Evolutionary conservation across 371 early-diverging fungal genomes (phyloP).

Genomic region (Dichotomocladium elegans): DNA sequence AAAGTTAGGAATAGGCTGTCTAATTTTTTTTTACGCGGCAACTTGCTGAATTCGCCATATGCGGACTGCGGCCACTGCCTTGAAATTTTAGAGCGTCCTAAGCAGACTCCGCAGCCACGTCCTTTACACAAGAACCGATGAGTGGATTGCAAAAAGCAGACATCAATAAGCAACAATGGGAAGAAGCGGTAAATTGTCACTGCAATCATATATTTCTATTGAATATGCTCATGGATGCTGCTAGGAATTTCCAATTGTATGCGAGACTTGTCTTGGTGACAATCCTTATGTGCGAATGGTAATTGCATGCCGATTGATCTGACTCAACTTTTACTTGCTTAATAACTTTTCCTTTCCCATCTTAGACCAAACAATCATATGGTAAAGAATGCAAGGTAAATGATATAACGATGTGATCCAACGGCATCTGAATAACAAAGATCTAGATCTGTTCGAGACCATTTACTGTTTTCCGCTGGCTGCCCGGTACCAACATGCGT

Average conservation of each 20-base stretch:
- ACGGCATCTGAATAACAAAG: neutral
- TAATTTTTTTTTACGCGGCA: too few relatives aligned
- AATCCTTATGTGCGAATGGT: slow-evolving; percentile 98
- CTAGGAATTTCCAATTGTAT: slow-evolving; percentile 84
- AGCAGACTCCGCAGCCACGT: too few relatives aligned
- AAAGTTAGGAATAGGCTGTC: too few relatives aligned
- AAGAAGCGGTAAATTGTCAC: slow-evolving; percentile 51
- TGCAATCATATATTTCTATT: neutral
- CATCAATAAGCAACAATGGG: slow-evolving; percentile 72
- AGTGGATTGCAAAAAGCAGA: slow-evolving; percentile 57
- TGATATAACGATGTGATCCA: neutral
- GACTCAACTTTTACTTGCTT: neutral
- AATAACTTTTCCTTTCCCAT: neutral
- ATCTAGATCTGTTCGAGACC: slow-evolving; percentile 82
- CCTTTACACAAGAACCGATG: too few relatives aligned
- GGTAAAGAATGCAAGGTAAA: slow-evolving; percentile 91
- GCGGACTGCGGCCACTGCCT: too few relatives aligned
- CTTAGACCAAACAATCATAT: slow-evolving; percentile 71
- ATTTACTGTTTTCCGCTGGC: slow-evolving; percentile 97
- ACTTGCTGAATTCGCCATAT: too few relatives aligned
- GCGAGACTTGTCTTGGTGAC: slow-evolving; percentile 95
- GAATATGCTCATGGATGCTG: neutral
- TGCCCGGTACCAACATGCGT: slow-evolving; percentile 91
- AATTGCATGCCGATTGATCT: slow-evolving; percentile 11
- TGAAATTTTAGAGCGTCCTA: too few relatives aligned